A percentile compares a stretch with the other conserved stretches of the same genome.
Evolutionary conservation across 305 asterid genomes (phyloP).

Genomic region (Caryopteris hybrid): DNA sequence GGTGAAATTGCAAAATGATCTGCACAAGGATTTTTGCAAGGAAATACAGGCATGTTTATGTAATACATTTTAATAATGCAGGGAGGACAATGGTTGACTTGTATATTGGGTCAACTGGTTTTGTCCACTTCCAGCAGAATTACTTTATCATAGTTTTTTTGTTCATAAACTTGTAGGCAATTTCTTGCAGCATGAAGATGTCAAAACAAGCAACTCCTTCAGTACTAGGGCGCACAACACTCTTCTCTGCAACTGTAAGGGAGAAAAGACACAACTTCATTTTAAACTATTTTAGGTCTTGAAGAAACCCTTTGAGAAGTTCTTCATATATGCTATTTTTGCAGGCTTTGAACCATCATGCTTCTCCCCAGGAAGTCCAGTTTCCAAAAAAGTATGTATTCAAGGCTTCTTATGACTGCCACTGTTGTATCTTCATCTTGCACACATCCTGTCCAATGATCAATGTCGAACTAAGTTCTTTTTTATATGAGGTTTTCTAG

Average conservation of each 20-base stretch:
- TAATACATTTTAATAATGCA: conserved; percentile 7
- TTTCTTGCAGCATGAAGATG: conserved; percentile 42
- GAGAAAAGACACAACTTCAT: conserved; percentile 3
- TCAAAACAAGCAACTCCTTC: conserved; percentile 33
- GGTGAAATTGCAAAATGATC: conserved; percentile 47
- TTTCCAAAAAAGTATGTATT: conserved; percentile 40
- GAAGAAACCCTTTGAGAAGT: conserved; percentile 7
- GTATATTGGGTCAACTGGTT: conserved; percentile 10
- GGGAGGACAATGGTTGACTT: not conserved
- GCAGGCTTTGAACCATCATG: conserved; percentile 45
- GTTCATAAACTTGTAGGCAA: conserved; percentile 44
- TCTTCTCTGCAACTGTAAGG: conserved; percentile 15
- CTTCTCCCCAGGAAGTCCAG: conserved; percentile 34
- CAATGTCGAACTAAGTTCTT: conserved; percentile 10
- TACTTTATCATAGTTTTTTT: conserved; percentile 16
- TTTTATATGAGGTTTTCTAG: not conserved
- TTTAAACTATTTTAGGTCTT: conserved; percentile 20
- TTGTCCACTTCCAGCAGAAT: conserved; percentile 4
- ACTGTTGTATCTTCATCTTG: conserved; percentile 3
- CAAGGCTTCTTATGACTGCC: conserved; percentile 1
- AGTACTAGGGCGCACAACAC: conserved; percentile 38
- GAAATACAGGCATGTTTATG: conserved; percentile 67
- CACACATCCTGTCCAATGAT: not conserved
- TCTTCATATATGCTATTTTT: conserved; percentile 19
- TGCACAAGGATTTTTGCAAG: conserved; percentile 46